Percentiles rank a stretch among this genome's conserved stretches.
Conservation (phyloP, 805 yeast genomes). For the Sugiyamaella marilandica region DNA sequence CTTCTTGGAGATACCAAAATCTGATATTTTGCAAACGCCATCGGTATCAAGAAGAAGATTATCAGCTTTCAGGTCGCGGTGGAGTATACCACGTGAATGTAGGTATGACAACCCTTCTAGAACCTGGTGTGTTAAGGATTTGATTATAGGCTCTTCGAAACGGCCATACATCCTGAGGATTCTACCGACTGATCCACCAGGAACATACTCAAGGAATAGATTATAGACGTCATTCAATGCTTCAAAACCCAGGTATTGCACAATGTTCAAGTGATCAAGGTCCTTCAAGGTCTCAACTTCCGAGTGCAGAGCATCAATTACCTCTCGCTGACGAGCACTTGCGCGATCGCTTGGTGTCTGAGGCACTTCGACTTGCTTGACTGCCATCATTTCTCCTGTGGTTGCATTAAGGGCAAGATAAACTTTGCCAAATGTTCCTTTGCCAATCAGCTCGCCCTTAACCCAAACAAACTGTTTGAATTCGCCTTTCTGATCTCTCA, state of each 20-base stretch:
- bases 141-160: conserved; percentile 73
- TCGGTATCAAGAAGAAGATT: conserved; percentile 82
- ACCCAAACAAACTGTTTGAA: conserved; percentile 93
- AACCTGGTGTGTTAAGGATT: conserved; percentile 72
- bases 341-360: conserved; percentile 32
- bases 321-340: conserved; percentile 42
- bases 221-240: conserved; percentile 66
- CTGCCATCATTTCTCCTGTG: conserved; percentile 98
- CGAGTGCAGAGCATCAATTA: conserved; percentile 74
- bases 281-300: conserved; percentile 94
- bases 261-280: conserved; percentile 88
- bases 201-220: conserved; percentile 89
- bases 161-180: conserved; percentile 77
- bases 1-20: conserved; percentile 91
- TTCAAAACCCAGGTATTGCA: conserved; percentile 94
- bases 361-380: conserved; percentile 82
- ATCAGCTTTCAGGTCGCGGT: conserved; percentile 93
- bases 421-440: conserved; percentile 95
- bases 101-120: conserved; percentile 80
- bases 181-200: conserved; percentile 94
- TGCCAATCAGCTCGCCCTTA: conserved; percentile 92
- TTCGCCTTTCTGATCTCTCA: conserved; percentile 61
- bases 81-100: conserved; percentile 82
- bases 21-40: conserved; percentile 92
- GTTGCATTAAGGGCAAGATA: conserved; percentile 89